Evolutionary conservation across 2,329 filamentous ascomycete species (phyloP).

Genomic region (Dactylellina cionopaga): DNA sequence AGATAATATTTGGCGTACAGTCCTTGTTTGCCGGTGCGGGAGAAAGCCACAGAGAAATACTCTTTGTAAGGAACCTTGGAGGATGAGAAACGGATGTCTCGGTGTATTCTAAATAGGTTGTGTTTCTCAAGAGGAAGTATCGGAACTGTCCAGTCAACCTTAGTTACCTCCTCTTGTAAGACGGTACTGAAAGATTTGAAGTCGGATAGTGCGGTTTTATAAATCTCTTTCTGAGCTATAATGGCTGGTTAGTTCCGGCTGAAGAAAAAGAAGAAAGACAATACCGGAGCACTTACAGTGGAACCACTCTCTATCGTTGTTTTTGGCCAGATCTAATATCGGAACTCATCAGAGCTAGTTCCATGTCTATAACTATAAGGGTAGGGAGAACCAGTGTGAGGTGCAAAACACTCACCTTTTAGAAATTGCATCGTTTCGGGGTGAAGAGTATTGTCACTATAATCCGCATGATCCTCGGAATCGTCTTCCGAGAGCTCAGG

Average conservation of each 20-base stretch:
- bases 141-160: constrained; percentile 80
- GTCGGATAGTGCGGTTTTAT: constrained; percentile 79
- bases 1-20: constrained; percentile 90
- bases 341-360: no score
- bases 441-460: constrained; percentile 67
- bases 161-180: constrained; percentile 75
- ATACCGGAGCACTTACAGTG: constrained; percentile 64
- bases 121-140: constrained; percentile 87
- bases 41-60: constrained; percentile 63
- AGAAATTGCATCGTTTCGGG: constrained; percentile 70
- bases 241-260: not conserved
- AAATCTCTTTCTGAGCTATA: constrained; percentile 80
- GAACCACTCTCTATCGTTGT: constrained; percentile 70
- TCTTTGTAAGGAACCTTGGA: constrained; percentile 44
- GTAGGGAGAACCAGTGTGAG: no score
- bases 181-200: constrained; percentile 81
- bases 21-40: constrained; percentile 84
- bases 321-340: constrained; percentile 69
- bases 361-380: not conserved
- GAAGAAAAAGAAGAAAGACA: not conserved
- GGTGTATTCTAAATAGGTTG: constrained; percentile 81
- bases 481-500: not conserved
- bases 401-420: constrained; percentile 54
- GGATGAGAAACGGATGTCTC: constrained; percentile 77
- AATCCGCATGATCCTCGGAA: constrained; percentile 57